Base-by-base conservation (phyloP, 805 yeast genomes). In the Schwanniomyces pseudopolymorphus region DNA sequence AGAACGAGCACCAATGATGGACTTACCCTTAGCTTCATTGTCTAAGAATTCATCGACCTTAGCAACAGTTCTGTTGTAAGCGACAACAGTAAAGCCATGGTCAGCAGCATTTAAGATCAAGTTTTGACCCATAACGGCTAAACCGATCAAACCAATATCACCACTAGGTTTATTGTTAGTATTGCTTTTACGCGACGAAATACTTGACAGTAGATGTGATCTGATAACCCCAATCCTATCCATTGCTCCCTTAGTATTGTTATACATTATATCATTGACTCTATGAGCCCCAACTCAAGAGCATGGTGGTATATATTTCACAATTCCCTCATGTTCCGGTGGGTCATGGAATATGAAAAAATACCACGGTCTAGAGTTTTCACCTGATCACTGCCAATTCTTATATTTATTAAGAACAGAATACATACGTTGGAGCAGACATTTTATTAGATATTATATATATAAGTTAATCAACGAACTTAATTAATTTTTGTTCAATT, bases 121-220 rank as follows among this genome's bases (percentile, higher is more conserved):
- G 83, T 92, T 92, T 81, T 88, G 96, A 75, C 99, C 99, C 99
- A 92, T 92, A 60, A 92, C 99, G 86, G 99, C 99, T 82, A 92
- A 83, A 71, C 99, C 99, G 67, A 94, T 91, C 72, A 92, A 88
- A 75, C 97, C 99, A 73, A 92, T 84, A 85, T 92, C 99, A 80
- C 92, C 94, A 69, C 88, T 83, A 60, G 56, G 48, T 27, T 31
- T 11, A 20, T 36, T 33, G 51, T 45, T 45, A 49, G 50, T 44
- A 19, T 43, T 51, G 17, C 16, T 36, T 66, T 60, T 64, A 66
- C 67, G 60, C 51, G 39, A 42, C 21, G 22, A 5, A 10, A 1
- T 22, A 14, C 21, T 24, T 7, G 16, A 16, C 13, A 17, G 17
- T 6, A 50, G 6, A 42, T 47, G 55, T 9, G 31, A 35, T 20